Evolutionary conservation across 1,139 yeast species (phyloP).

Genomic region (Protomyces pachydermus): DNA sequence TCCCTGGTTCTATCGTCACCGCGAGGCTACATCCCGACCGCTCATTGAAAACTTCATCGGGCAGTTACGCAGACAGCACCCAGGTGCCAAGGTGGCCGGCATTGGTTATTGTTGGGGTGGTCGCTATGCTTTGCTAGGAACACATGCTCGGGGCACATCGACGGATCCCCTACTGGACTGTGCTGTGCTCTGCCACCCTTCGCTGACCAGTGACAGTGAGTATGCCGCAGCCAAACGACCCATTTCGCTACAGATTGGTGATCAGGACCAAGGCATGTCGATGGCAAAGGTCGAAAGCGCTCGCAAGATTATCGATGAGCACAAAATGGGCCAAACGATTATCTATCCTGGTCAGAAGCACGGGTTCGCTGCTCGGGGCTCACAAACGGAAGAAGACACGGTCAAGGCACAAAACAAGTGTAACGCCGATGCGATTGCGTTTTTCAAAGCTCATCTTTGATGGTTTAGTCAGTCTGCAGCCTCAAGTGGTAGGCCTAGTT

Average conservation of each 20-base stretch:
- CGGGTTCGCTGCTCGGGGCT: conserved; percentile 27
- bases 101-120: conserved; percentile 34
- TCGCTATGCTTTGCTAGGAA: conserved; percentile 21
- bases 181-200: conserved; percentile 28
- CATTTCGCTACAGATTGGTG: conserved; percentile 27
- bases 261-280: conserved; percentile 16
- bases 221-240: conserved; percentile 23
- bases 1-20: conserved; percentile 18
- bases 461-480: background rate
- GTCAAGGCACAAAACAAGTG: background rate
- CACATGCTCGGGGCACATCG: conserved; percentile 1
- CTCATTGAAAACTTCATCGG: conserved; percentile 17
- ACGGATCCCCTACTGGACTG: conserved; percentile 7
- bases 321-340: conserved; percentile 17
- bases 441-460: background rate
- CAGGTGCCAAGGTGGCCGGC: conserved; percentile 17
- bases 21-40: conserved; percentile 22
- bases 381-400: background rate
- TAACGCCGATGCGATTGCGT: background rate
- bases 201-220: conserved; percentile 28
- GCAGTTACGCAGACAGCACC: background rate
- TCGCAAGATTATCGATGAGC: conserved; percentile 6
- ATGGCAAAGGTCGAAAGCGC: conserved; percentile 9
- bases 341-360: conserved; percentile 29
- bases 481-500: background rate